phyloP scores from a whole-genome alignment of 352 stramenopile species.

The Peronospora belbahrii region DNA sequence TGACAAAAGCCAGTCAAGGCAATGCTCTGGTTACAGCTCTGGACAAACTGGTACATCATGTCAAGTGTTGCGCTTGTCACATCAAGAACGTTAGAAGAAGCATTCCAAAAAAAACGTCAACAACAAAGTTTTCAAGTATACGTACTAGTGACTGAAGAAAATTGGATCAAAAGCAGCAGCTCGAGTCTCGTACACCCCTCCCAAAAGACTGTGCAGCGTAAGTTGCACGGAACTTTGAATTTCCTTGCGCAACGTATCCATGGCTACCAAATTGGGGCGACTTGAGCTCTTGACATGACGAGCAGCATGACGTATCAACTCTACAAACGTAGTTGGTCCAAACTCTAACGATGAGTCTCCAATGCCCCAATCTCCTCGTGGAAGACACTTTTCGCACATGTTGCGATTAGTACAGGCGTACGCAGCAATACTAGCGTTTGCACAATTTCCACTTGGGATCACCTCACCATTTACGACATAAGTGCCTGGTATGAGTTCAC shows the following conservation, averaged over 20 bases:
- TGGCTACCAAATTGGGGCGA: conserved; percentile 16
- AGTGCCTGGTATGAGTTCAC: conserved; percentile 19
- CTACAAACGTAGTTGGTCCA: conserved; percentile 47
- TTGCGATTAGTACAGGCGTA: conserved; percentile 33
- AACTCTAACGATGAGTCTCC: conserved; percentile 58
- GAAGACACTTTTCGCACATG: conserved; percentile 53
- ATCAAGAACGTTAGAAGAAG: background rate
- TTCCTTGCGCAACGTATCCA: conserved; percentile 29
- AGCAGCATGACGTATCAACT: conserved; percentile 45
- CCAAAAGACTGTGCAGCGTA: conserved; percentile 34
- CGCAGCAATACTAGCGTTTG: conserved; percentile 38
- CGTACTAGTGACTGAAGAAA: conserved; percentile 44
- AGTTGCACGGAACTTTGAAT: conserved; percentile 36
- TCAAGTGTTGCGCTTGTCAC: conserved; percentile 37
- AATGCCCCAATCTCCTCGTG: conserved; percentile 58
- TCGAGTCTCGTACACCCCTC: conserved; percentile 34
- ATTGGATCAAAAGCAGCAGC: conserved; percentile 39
- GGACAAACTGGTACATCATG: conserved; percentile 55
- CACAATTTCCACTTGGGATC: conserved; percentile 40
- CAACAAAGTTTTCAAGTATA: background rate
- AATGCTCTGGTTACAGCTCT: conserved; percentile 42
- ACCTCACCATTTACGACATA: conserved; percentile 28
- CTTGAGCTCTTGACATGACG: conserved; percentile 24
- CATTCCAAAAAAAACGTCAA: background rate
- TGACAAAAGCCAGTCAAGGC: conserved; percentile 27